Percentiles rank a stretch among this genome's conserved stretches.
phyloP scores from a whole-genome alignment of 2,329 filamentous ascomycete genomes.

The Rutstroemia sp. region DNA sequence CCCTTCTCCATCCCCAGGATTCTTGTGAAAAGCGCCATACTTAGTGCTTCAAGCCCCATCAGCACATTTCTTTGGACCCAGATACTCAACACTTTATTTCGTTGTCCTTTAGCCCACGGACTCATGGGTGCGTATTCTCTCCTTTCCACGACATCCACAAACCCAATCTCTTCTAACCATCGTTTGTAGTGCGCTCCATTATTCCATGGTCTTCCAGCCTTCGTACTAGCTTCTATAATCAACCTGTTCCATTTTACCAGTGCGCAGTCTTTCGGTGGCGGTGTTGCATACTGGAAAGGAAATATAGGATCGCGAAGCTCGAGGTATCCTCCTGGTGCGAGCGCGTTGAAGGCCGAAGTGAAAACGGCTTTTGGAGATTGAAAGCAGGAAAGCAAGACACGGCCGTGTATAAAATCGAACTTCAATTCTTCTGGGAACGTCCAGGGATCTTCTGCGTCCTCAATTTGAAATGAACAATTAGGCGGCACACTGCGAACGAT shows the following conservation, averaged over 20 bases:
- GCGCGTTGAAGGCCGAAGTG: neutral
- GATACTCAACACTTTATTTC: constrained; percentile 20
- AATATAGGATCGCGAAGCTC: constrained; percentile 5
- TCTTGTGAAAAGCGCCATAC: constrained; percentile 19
- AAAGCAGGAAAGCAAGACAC: constrained; percentile 1
- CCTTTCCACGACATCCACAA: constrained; percentile 23
- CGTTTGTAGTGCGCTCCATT: constrained; percentile 16
- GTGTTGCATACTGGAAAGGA: neutral
- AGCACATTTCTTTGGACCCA: constrained; percentile 19
- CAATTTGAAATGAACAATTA: constrained; percentile 28
- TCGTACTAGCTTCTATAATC: constrained; percentile 11
- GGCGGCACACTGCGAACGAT: constrained; percentile 15
- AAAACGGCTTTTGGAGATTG: neutral
- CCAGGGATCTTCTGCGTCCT: constrained; percentile 29
- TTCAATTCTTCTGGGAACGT: constrained; percentile 11
- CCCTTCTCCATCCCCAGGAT: constrained; percentile 21
- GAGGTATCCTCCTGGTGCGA: constrained; percentile 4
- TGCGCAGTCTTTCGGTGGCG: neutral
- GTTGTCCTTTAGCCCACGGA: constrained; percentile 23
- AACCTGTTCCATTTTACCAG: constrained; percentile 2
- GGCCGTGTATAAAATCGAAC: constrained; percentile 4
- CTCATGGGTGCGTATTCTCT: constrained; percentile 22
- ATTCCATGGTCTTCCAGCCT: constrained; percentile 19
- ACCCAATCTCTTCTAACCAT: constrained; percentile 26
- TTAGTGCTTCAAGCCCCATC: constrained; percentile 14